Evolutionary conservation across 2,329 filamentous ascomycete genomes (phyloP).

Genomic region (Exophiala sp.): DNA sequence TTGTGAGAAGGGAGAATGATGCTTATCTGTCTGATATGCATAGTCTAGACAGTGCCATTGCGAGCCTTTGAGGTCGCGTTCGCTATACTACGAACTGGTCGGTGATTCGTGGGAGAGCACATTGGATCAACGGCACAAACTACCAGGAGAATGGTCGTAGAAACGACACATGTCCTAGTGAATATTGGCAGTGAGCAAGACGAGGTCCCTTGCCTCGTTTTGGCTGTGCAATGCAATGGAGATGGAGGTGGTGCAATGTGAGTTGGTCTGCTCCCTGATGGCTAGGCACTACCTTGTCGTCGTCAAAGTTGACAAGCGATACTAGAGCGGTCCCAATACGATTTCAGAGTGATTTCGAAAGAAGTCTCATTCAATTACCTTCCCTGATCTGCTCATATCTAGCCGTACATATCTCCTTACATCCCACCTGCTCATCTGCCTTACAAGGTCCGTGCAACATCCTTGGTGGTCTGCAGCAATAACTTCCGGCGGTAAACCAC

Average conservation of each 20-base stretch:
- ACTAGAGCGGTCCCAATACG: too few species aligned
- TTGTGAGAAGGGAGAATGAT: neutral
- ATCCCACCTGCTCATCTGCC: constrained; percentile 4
- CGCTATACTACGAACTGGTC: neutral
- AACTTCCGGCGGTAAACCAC: constrained; percentile 7
- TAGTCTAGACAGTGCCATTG: neutral
- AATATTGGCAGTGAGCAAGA: too few species aligned
- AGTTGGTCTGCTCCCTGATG: too few species aligned
- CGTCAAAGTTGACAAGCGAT: too few species aligned
- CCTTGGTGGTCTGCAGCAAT: constrained; percentile 7
- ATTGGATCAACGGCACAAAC: too few species aligned
- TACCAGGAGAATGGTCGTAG: too few species aligned
- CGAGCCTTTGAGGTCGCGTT: neutral
- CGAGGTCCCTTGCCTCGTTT: too few species aligned
- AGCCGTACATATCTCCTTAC: constrained; percentile 2
- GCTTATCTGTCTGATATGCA: neutral
- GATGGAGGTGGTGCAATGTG: too few species aligned
- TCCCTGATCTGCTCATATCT: constrained; percentile 1
- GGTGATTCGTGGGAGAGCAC: too few species aligned
- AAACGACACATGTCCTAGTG: too few species aligned
- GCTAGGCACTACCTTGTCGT: too few species aligned
- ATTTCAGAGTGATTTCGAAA: neutral
- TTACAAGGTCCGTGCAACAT: constrained; percentile 6
- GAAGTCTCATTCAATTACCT: neutral
- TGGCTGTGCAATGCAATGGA: too few species aligned